phyloP scores from a whole-genome alignment of 2,329 filamentous ascomycete genomes.

The Thielaviopsis populi region DNA sequence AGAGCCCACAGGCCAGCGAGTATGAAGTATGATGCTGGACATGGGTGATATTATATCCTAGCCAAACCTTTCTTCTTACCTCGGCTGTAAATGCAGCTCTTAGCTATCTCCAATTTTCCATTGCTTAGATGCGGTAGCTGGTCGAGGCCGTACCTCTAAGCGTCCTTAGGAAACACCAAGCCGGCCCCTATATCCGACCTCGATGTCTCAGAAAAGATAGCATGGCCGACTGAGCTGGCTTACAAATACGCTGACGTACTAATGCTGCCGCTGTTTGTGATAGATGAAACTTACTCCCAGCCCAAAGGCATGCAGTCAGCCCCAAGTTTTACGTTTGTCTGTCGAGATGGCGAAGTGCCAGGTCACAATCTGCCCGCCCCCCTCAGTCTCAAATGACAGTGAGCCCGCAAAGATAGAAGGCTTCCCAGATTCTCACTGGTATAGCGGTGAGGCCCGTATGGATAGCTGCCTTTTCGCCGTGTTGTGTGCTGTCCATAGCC shows the following conservation, averaged over 20 bases:
- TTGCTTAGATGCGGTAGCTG: too few relatives aligned
- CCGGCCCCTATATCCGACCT: background rate
- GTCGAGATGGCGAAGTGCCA: background rate
- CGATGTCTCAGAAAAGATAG: background rate
- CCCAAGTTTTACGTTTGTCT: background rate
- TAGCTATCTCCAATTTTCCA: background rate
- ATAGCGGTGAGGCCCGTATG: background rate
- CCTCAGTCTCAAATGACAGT: background rate
- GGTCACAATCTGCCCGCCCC: background rate
- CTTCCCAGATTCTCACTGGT: background rate
- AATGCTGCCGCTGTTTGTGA: background rate
- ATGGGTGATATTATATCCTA: background rate
- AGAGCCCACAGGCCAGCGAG: background rate
- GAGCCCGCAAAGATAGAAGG: background rate
- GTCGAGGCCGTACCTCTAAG: background rate
- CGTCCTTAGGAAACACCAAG: background rate
- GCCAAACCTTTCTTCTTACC: too few relatives aligned
- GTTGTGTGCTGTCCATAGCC: background rate
- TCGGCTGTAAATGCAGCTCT: too few relatives aligned
- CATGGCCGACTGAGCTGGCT: background rate
- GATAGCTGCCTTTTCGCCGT: background rate
- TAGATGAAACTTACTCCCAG: background rate
- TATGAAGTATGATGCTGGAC: background rate
- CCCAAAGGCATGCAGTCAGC: background rate
- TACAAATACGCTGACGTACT: background rate